Base-by-base conservation (phyloP, 139 green algal genomes). In the Desmodesmus armatus region DNA sequence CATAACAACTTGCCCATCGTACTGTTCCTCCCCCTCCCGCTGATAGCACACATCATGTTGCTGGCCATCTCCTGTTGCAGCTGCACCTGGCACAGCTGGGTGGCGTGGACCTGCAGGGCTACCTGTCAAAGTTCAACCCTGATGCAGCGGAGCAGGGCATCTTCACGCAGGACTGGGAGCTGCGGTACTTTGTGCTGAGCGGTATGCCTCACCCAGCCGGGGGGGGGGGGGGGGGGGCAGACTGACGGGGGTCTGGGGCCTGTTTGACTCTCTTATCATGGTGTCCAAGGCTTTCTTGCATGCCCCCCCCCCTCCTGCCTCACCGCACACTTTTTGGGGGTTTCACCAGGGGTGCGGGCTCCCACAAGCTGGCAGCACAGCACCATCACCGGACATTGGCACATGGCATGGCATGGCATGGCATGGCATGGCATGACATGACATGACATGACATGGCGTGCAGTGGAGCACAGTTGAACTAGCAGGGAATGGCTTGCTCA, bases 131-230 rank as follows among this genome's bases (percentile, higher is more conserved):
- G n/a, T 84, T 43, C 41, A 84, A 84, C 33, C 62, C 41, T 27
- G 41, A 84, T 84, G 78, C 78, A 19, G 31, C 21, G 3, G 39
- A 60, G 25, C 62, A 84, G 47, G 78, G 78, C 17, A 84, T 84
- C 60, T 84, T 84, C 29, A 43, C 62, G 5, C 78, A 76, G 31
- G 62, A 84, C 29, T 84, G 78, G 78, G 78, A 84, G 62, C 78
- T 84, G 43, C 15, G 78, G 33, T 84, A 66, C 62, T 75, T 84
- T 37, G 41, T 67, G 29, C 78, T 84, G 6, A 66, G 60, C 67
- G 63, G 63, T 84, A 27, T 35, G 63, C 13, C 15, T 2, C 71
- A 79, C 21, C 41, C 60, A 40, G n/a, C 17, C 27, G 23, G n/a
- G 13, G n/a, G 9, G n/a, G n/a, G 19, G 53, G 53, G 53, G 53